Conservation (phyloP, 2,329 filamentous ascomycete species). For the Fusarium avenaceum region DNA sequence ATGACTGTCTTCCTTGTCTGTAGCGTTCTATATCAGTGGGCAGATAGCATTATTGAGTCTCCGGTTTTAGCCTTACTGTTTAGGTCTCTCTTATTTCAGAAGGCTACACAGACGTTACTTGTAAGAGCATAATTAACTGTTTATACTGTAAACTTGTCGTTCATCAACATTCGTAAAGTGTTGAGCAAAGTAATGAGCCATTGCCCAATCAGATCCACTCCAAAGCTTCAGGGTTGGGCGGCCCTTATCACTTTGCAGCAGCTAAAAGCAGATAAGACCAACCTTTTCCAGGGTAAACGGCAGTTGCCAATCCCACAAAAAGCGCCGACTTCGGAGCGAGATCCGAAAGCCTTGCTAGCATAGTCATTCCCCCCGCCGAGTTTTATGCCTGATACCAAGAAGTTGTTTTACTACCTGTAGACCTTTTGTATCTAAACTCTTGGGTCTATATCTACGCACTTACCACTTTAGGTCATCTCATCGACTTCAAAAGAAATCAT, state of each 20-base stretch:
- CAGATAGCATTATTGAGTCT: too few relatives aligned
- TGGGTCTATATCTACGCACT: conserved; percentile 14
- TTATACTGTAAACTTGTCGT: too few relatives aligned
- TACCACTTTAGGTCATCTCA: conserved; percentile 12
- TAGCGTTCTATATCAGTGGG: too few relatives aligned
- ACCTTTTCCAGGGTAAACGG: background rate
- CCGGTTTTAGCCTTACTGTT: too few relatives aligned
- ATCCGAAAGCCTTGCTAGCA: conserved; percentile 7
- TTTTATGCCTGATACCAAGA: conserved; percentile 5
- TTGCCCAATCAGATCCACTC: too few relatives aligned
- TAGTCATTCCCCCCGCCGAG: background rate
- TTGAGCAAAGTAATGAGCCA: too few relatives aligned
- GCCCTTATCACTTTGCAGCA: conserved; percentile 6
- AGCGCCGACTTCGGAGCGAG: conserved; percentile 12
- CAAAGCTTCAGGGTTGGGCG: conserved; percentile 3
- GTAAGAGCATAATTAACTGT: too few relatives aligned
- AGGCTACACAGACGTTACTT: too few relatives aligned
- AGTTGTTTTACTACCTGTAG: conserved; percentile 4
- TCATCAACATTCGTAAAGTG: too few relatives aligned
- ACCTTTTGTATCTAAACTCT: conserved; percentile 7
- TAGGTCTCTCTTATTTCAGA: too few relatives aligned
- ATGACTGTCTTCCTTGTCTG: too few relatives aligned
- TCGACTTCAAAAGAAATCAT: conserved; percentile 6
- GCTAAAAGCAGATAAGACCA: background rate
- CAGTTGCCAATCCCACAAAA: background rate